Evolutionary conservation across 2,329 filamentous ascomycete species (phyloP).

Genomic region (Cadophora sp.): DNA sequence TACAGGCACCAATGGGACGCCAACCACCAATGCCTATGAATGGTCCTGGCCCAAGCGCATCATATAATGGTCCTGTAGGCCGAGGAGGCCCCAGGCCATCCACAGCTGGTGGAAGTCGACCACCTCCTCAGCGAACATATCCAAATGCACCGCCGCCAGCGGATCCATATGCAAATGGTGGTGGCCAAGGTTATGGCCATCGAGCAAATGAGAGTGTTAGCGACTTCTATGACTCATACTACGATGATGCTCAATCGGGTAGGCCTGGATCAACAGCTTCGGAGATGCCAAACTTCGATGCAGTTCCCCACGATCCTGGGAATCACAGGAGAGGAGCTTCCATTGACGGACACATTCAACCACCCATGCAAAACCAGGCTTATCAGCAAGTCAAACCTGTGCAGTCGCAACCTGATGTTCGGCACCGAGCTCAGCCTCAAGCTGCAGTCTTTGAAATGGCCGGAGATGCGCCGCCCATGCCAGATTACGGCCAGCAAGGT

Average conservation of each 20-base stretch:
- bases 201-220: slow-evolving; percentile 50
- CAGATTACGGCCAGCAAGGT: slow-evolving; percentile 46
- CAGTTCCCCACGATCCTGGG: slow-evolving; percentile 22
- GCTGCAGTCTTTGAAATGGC: slow-evolving; percentile 78
- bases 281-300: slow-evolving; percentile 44
- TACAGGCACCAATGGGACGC: slow-evolving; percentile 48
- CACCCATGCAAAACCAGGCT: slow-evolving; percentile 47
- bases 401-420: slow-evolving; percentile 72
- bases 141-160: slow-evolving; percentile 47
- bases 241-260: slow-evolving; percentile 46
- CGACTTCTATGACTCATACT: slow-evolving; percentile 63
- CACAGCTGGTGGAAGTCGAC: slow-evolving; percentile 59
- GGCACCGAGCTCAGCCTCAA: slow-evolving; percentile 57
- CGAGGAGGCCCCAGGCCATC: slow-evolving; percentile 59
- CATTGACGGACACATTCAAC: slow-evolving; percentile 42
- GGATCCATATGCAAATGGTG: slow-evolving; percentile 24
- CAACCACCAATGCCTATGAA: slow-evolving; percentile 37
- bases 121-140: slow-evolving; percentile 60
- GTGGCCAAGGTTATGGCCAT: slow-evolving; percentile 44
- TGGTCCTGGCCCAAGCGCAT: slow-evolving; percentile 46
- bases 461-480: slow-evolving; percentile 63
- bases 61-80: slow-evolving; percentile 54
- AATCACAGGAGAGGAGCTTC: slow-evolving; percentile 35
- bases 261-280: slow-evolving; percentile 35
- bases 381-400: slow-evolving; percentile 59